Base-by-base conservation (phyloP, 306 rosid genomes). In the Ammopiptanthus mongolicus region DNA sequence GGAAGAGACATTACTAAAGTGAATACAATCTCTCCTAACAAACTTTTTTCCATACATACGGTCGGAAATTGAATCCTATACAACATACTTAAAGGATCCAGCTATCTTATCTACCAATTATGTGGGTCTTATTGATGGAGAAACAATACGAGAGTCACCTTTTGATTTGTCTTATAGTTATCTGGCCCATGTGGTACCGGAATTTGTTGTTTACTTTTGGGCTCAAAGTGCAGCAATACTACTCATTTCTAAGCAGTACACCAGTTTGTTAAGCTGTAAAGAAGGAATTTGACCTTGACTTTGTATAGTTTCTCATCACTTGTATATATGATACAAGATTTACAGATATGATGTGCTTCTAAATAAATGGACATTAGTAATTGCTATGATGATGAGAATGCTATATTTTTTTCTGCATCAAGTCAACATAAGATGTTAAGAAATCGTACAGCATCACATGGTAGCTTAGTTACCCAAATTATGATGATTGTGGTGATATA, bases 401-500 rank as follows among this genome's bases (percentile, higher is more conserved):
- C 48, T 70, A 29, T 31, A 47, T 29, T 41, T 39, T 41, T 11
- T 29, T 57, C 23, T 65, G 31, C 23, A 63, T 18, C 61, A 78
- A 51, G 46, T 18, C 61, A 78, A 58, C 46, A 78, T 21, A 59
- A 41, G 31, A 42, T 50, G 48, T 13, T 22, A 50, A 75, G 68
- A 60, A 52, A 57, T 67, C 61, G 71, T 66, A 44, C 67, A 79
- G 81, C 88, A 88, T 87, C 83, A 65, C 41, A 62, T 51, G 83
- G 64, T 69, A 80, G 75, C 59, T 66, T 29, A 39, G 76, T 79
- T 77, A 74, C 83, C 70, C 17, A 56, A 85, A 76, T 67, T 70
- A 39, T 78, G 87, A 83, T 87, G 88, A 71, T 77, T 82, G 25
- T 13, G 81, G 87, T 81, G 79, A 60, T 71, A 88, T 86, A 75